These are phyloP conservation scores for Cladophialophora yegresii DNA, from an alignment of 2,329 filamentous ascomycete genomes.

Conservation along the genomic window DNA sequence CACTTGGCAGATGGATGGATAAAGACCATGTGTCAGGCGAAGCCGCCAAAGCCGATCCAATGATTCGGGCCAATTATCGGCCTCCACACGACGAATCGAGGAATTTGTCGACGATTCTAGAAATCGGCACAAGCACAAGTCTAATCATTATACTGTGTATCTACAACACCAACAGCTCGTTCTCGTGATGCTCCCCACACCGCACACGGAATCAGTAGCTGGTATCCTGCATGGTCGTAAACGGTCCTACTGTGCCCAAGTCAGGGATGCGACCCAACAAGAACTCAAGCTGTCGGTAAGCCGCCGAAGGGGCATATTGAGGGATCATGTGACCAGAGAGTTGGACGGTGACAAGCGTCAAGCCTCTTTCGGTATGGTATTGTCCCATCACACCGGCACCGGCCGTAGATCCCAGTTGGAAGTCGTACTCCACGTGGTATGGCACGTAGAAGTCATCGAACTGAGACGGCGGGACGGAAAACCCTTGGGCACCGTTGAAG, in stretches of 20 bases:
- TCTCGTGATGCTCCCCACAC: neutral
- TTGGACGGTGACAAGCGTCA: constrained; percentile 69
- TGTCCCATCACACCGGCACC: constrained; percentile 70
- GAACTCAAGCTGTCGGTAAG: constrained; percentile 71
- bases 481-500: constrained; percentile 71
- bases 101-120: neutral
- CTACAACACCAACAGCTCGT: neutral
- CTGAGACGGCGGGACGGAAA: constrained; percentile 58
- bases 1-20: neutral
- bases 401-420: constrained; percentile 53
- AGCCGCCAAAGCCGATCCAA: no score
- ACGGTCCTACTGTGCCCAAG: constrained; percentile 42
- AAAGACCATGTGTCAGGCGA: no score
- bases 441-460: constrained; percentile 68
- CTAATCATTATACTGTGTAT: constrained; percentile 8
- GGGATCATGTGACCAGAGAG: constrained; percentile 64
- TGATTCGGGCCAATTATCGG: neutral
- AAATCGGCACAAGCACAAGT: neutral
- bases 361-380: constrained; percentile 70
- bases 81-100: neutral
- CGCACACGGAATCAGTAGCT: constrained; percentile 24
- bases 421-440: constrained; percentile 52
- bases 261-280: constrained; percentile 67
- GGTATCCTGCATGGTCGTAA: constrained; percentile 33
- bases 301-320: constrained; percentile 41